Conservation (phyloP, 1,284 basidiomycete genomes). For the Puccinia triticina region DNA sequence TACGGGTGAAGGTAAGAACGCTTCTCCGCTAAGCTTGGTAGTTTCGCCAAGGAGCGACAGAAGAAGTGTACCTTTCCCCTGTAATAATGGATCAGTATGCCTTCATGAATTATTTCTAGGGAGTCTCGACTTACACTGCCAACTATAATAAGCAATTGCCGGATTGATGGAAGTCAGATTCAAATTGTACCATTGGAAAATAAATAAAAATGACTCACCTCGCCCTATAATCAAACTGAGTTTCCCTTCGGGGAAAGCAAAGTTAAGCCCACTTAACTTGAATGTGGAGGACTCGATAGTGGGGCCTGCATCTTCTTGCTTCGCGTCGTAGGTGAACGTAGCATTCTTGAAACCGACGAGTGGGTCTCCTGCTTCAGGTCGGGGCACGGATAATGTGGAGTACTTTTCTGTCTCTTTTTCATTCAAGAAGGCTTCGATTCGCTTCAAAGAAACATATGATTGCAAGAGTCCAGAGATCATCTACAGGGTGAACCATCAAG, state of each 20-base stretch:
- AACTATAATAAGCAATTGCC: neutral
- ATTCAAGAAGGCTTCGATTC: conserved; percentile 63
- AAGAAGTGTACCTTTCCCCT: conserved; percentile 63
- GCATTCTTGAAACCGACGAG: conserved; percentile 65
- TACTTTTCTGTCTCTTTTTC: conserved; percentile 67
- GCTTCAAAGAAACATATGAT: conserved; percentile 59
- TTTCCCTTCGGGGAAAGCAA: conserved; percentile 67
- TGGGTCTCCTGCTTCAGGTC: conserved; percentile 58
- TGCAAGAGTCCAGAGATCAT: conserved; percentile 51
- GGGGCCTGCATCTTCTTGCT: conserved; percentile 50
- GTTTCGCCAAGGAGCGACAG: conserved; percentile 69
- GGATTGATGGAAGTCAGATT: neutral
- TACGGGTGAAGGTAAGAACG: conserved; percentile 65
- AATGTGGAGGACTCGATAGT: conserved; percentile 61
- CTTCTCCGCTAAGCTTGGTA: conserved; percentile 63
- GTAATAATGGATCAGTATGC: conserved; percentile 58
- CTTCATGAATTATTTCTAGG: neutral
- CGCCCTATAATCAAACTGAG: conserved; percentile 61
- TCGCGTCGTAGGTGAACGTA: conserved; percentile 59
- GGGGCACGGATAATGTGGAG: conserved; percentile 60
- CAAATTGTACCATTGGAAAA: neutral
- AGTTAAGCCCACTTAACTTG: conserved; percentile 52
- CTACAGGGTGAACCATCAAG: neutral
- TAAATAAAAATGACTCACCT: conserved; percentile 31
- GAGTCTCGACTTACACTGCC: neutral